These are phyloP conservation scores for Basidioascus undulatus DNA, from an alignment of 768 basidiomycete genomes.

Conservation along the genomic window DNA sequence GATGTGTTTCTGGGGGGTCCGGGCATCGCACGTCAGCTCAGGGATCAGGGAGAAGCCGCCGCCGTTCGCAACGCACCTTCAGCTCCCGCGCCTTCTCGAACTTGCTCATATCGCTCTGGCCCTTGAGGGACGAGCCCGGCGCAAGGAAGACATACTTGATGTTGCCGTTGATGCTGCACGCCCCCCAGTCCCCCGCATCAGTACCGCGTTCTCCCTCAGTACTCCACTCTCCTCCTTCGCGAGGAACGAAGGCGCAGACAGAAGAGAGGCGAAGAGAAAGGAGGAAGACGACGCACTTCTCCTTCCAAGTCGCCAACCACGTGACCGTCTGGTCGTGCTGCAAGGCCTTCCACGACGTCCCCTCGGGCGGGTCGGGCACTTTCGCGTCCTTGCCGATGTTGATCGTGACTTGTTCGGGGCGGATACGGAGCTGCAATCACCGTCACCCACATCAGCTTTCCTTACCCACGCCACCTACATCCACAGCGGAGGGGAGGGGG, in stretches of 20 bases:
- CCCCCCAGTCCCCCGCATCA: too few species aligned
- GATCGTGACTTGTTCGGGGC: conserved; percentile 83
- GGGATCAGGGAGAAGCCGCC: not conserved
- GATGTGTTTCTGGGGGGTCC: conserved; percentile 43
- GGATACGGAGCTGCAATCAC: conserved; percentile 42
- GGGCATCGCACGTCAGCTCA: not conserved
- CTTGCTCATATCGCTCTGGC: conserved; percentile 90
- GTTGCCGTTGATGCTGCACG: too few species aligned
- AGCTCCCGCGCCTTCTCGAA: conserved; percentile 95
- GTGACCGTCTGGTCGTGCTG: conserved; percentile 89
- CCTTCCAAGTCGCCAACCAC: conserved; percentile 97
- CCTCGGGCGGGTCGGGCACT: conserved; percentile 66
- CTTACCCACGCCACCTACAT: too few species aligned
- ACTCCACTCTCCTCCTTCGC: not conserved
- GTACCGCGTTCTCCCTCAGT: too few species aligned
- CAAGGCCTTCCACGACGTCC: conserved; percentile 72
- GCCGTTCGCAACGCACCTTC: conserved; percentile 38
- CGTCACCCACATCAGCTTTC: too few species aligned
- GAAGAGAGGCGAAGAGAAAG: not conserved
- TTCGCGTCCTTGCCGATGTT: conserved; percentile 63
- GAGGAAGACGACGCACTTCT: conserved; percentile 94
- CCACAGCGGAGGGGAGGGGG: not conserved
- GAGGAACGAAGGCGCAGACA: not conserved
- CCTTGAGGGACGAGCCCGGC: conserved; percentile 90
- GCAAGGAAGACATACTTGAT: conserved; percentile 90